Evolutionary conservation across 2,329 filamentous ascomycete genomes (phyloP), one percentile per base, ranked within the genome.

Genomic region (Penicillium rolfsii): DNA sequence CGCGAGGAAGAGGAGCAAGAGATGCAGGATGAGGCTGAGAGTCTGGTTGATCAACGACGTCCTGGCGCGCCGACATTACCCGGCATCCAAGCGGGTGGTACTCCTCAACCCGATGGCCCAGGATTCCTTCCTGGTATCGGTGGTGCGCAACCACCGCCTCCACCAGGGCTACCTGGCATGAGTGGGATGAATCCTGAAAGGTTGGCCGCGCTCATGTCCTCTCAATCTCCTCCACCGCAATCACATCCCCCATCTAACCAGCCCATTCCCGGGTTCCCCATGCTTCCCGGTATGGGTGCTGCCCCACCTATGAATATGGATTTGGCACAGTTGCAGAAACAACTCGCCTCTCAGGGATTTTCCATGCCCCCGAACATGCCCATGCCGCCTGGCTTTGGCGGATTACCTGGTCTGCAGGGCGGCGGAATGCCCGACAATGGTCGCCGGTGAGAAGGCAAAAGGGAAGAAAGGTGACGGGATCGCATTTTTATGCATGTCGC

Each of bases 1-100:
- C 90, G 93, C 66, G 93, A 97, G 70, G 93, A 97, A 70, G 95
- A 98, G 75, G 93, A 97, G 73, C 91, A 94, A 73, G 93, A 98
- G 76, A 83, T 90, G 61, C 91, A 97, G 74, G 95, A 98, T 73
- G 95, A 98, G 77, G 89, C 90, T 67, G 94, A 98, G 66, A 93
- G 92, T 2, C 83, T 98, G 48, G 89, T 96, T 56, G 95, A 99
- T 71, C 95, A 99, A 75, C 91, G 90, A 76, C 91, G 90, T 85
- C 89, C 86, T 33, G 87, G 85, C 69, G 81, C 82, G 61, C 76
- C 84, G 22, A 76, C 77, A 22, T 74, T 85, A 8, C 85, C 76
- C 71, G 80, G 55, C 72, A 86, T 73, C 79, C 85, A 79, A 60
- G 71, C 53, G 2, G 43, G 41, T n/a, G 30, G 66, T 90, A 59